Base-by-base conservation (phyloP, 2,329 filamentous ascomycete species). In the Periconia macrospinosa region DNA sequence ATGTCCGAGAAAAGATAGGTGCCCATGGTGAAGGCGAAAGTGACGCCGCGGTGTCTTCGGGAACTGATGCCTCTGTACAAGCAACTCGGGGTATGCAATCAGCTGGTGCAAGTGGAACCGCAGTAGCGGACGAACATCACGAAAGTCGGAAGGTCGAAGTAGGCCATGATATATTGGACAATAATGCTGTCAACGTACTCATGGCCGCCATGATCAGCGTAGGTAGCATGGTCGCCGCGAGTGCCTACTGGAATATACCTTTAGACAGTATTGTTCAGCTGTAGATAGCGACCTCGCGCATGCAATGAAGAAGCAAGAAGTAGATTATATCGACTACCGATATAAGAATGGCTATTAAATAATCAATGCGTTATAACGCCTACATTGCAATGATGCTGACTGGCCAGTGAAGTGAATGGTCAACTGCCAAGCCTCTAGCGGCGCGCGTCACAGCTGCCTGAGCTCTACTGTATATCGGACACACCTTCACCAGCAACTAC, bases 141-240 rank as follows among this genome's bases (percentile, higher is more conserved):
- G 77, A 79, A 53, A 80, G 76, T 41, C 64, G 77, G 58, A 84
- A 84, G 64, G 79, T 77, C 75, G 83, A 90, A 71, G 88, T 83
- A 57, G 74, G 88, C 79, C 61, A 80, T 76, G 83, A 96, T 70
- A 72, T 95, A 56, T 78, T 99, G 53, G 92, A 96, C 74, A 99
- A 99, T 74, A 99, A 99, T 73, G 89, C 90, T 50, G 92, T 99
- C 64, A 99, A 99, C 73, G 85, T 97, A 53, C 73, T 93, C 52
- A 97, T 97, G 93, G 92, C 93, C 0, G 81, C 85, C 14, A 80
- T 81, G 5, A 92, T 96, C 84, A 96, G 90, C 69, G 60, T 92
- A 17, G 84, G 87, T 5, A 89, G 87, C 5, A 95, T 97, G 85
- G 78, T 68, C n/a, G 61, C 56, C 2, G 66, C 72, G 2, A 65